phyloP scores from a whole-genome alignment of 2,329 filamentous ascomycete species.

The Fusarium sp. region DNA sequence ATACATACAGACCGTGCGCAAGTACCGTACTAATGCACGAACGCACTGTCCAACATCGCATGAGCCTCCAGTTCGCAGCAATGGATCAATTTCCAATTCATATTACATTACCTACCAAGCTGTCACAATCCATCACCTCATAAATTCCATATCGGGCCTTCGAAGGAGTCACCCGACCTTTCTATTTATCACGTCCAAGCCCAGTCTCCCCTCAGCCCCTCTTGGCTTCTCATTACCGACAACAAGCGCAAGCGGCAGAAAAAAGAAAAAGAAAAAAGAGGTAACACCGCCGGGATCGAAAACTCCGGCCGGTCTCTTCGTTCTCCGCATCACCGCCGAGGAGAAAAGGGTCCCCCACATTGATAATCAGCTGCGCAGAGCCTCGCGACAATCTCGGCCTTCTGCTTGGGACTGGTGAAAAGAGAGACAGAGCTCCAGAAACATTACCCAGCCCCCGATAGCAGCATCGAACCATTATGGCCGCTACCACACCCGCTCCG shows the following conservation, averaged over 20 bases:
- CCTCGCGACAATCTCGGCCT: slow-evolving; percentile 38
- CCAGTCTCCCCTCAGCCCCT: slow-evolving; percentile 28
- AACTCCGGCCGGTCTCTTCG: slow-evolving; percentile 28
- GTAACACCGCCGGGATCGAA: slow-evolving; percentile 36
- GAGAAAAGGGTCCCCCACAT: slow-evolving; percentile 31
- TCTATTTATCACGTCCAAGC: slow-evolving; percentile 37
- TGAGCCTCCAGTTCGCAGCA: slow-evolving; percentile 22
- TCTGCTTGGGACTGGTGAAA: slow-evolving; percentile 2
- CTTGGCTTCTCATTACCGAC: slow-evolving; percentile 26
- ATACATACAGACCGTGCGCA: slow-evolving; percentile 18
- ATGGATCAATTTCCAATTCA: slow-evolving; percentile 28
- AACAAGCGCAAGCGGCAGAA: slow-evolving; percentile 19
- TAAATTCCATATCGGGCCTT: slow-evolving; percentile 24
- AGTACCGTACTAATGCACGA: slow-evolving; percentile 17
- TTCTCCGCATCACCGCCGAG: slow-evolving; percentile 34
- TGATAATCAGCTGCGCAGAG: slow-evolving; percentile 35
- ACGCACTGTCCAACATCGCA: slow-evolving; percentile 36
- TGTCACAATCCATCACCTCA: slow-evolving; percentile 21
- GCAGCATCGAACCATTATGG: slow-evolving; percentile 1
- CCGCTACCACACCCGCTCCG: slow-evolving; percentile 22
- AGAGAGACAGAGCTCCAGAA: slow-evolving; percentile 1
- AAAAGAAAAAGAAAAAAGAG: slow-evolving; percentile 1
- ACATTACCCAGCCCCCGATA: slow-evolving; percentile 4
- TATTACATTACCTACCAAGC: slow-evolving; percentile 2
- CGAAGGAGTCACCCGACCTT: slow-evolving; percentile 22